Evolutionary conservation across 2,329 filamentous ascomycete genomes (phyloP), one percentile per base, ranked within the genome.

Genomic region (Ceratocystis papillata): DNA sequence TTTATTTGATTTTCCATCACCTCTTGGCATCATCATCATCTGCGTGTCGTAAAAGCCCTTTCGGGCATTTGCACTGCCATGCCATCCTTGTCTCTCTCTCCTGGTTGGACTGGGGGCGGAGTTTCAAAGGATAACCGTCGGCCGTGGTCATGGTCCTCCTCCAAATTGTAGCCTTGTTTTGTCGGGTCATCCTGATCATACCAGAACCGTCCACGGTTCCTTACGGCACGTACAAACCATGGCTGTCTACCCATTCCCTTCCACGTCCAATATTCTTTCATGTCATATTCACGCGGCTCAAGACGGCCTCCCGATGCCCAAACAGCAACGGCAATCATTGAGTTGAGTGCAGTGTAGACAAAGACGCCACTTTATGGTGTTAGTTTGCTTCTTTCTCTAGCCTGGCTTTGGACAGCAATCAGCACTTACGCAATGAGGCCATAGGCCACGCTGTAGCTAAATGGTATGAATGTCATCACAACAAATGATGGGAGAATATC

Each of bases 381-480:
- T 50, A 37, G 28, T 15, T 61, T 46, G 30, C 41, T 17, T 57
- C 17, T 53, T 20, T 15, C 20, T 20, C 22, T 28, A 12, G 53
- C 5, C 8, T 8, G 12, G 55, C 7, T 5, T n/a, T 59, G 28
- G 2, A 15, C 17, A 59, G 7, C 4, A 63, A 3, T 3, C 12
- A 63, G 5, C 8, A 78, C 81, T 77, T 73, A 84, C 82, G 83
- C 87, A 70, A 90, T 89, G 33, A 91, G 81, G 20, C 88, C 88
- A 69, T 90, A 90, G 6, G 88, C 87, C 61, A 89, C 87, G 63
- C 85, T 88, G 79, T 90, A 91, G 69, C 84, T 89, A 73, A 90
- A 89, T 0, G 87, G 88, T 77, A 91, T 90, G 65, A 89, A 83
- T 1, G 83, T 83, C 70, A 90, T 83, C 3, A 88, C 89, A 41